Percentiles rank a stretch among this genome's conserved stretches.
These are phyloP conservation scores for Lipomyces yarrowii DNA, from an alignment of 1,139 yeast species.

Conservation along the genomic window DNA sequence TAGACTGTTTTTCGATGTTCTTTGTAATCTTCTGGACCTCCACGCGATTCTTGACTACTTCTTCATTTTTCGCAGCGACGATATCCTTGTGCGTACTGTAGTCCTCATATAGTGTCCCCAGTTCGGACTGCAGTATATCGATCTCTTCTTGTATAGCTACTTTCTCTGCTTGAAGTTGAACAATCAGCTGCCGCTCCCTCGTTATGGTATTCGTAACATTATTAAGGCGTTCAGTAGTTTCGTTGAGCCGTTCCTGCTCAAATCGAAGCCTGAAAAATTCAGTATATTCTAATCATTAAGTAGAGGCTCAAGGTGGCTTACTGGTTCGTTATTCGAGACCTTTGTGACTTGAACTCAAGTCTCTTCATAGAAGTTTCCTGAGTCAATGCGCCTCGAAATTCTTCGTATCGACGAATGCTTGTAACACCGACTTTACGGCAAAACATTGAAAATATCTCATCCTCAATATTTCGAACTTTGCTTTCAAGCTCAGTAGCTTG, in stretches of 20 bases:
- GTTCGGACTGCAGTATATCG: constrained; percentile 55
- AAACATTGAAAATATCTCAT: constrained; percentile 54
- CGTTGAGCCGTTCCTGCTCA: constrained; percentile 59
- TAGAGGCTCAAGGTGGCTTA: background rate
- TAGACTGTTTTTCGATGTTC: constrained; percentile 44
- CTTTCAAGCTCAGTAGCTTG: constrained; percentile 28
- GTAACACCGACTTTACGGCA: constrained; percentile 55
- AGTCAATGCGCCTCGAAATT: constrained; percentile 61
- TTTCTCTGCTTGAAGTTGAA: constrained; percentile 43
- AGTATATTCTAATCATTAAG: background rate
- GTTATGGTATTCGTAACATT: constrained; percentile 45
- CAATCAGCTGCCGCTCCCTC: constrained; percentile 45
- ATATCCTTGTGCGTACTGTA: constrained; percentile 38
- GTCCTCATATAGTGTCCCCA: constrained; percentile 51
- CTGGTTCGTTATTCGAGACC: constrained; percentile 63
- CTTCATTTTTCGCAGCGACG: constrained; percentile 37
- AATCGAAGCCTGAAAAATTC: constrained; percentile 49
- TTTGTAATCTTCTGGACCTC: constrained; percentile 38
- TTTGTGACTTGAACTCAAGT: constrained; percentile 60
- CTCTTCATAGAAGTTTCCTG: constrained; percentile 67
- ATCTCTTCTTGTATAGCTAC: constrained; percentile 46
- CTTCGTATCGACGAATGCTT: constrained; percentile 66
- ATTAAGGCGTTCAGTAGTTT: constrained; percentile 52
- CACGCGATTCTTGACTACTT: constrained; percentile 17
- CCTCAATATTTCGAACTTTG: constrained; percentile 36